phyloP scores from a whole-genome alignment of 306 rosid species.

The Trichosanthes cucumerina region DNA sequence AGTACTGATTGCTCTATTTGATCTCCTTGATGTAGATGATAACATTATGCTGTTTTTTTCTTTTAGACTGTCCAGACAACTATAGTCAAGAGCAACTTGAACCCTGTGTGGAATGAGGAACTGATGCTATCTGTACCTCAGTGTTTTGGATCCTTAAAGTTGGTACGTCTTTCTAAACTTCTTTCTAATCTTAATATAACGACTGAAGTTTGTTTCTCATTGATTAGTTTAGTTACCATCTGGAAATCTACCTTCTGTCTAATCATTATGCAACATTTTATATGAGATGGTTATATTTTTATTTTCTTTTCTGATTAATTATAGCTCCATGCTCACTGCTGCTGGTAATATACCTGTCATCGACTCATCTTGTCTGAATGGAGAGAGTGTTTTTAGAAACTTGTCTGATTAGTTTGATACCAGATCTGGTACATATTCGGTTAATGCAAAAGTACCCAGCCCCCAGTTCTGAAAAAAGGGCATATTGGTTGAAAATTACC shows the following conservation, averaged over 20 bases:
- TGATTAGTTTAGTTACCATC: neutral
- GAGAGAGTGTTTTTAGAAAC: neutral
- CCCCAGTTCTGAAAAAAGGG: neutral
- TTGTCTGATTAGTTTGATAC: neutral
- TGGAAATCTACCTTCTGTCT: neutral
- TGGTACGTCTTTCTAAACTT: conserved; percentile 46
- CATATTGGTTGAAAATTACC: neutral
- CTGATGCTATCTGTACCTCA: conserved; percentile 94
- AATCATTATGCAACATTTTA: neutral
- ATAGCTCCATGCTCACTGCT: neutral
- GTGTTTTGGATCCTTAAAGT: conserved; percentile 53
- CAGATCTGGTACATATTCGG: neutral
- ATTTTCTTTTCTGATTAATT: neutral
- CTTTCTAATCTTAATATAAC: neutral
- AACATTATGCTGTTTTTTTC: conserved; percentile 18
- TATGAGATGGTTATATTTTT: neutral
- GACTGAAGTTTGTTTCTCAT: neutral
- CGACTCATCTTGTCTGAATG: neutral
- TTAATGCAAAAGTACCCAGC: neutral
- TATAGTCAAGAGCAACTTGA: conserved; percentile 64
- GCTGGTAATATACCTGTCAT: neutral
- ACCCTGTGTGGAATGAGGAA: conserved; percentile 98
- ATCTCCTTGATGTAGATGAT: neutral
- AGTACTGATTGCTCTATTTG: neutral
- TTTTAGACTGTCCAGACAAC: conserved; percentile 63